Percentiles rank a stretch among this genome's conserved stretches.
These are phyloP conservation scores for Cutaneotrichosporon mucoides DNA, from an alignment of 1,284 basidiomycete species.

Conservation along the genomic window DNA sequence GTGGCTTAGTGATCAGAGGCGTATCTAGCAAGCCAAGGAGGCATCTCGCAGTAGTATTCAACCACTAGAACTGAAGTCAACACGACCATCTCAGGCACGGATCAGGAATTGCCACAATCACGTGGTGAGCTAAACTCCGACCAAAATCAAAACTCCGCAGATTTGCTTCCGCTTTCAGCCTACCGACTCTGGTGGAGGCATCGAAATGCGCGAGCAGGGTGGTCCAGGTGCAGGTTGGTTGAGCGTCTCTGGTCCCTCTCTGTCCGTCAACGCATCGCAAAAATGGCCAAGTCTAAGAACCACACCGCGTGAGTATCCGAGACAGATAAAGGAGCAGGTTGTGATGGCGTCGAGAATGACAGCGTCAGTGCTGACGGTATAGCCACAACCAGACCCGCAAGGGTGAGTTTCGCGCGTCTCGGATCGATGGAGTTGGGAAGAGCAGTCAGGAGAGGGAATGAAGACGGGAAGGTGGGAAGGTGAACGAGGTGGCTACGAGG, in stretches of 20 bases:
- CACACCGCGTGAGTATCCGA: constrained; percentile 49
- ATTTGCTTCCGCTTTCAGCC: not conserved
- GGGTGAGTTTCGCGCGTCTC: constrained; percentile 30
- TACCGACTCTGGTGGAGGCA: not conserved
- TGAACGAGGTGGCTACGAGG: too few relatives aligned
- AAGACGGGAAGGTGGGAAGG: not conserved
- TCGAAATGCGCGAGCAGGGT: not conserved
- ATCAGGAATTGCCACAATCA: too few relatives aligned
- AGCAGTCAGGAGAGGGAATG: constrained; percentile 9
- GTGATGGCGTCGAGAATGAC: not conserved
- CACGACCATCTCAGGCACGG: too few relatives aligned
- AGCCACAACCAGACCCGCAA: constrained; percentile 81
- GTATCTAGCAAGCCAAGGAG: too few relatives aligned
- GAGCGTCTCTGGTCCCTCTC: not conserved
- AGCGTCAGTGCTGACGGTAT: constrained; percentile 39
- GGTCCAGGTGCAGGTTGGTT: too few relatives aligned
- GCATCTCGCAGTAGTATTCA: not conserved
- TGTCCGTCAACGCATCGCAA: constrained; percentile 8
- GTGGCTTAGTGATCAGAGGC: too few relatives aligned
- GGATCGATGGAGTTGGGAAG: not conserved
- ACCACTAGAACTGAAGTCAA: too few relatives aligned
- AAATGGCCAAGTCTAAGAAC: constrained; percentile 59
- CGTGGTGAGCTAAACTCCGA: too few relatives aligned
- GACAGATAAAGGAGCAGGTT: too few relatives aligned
- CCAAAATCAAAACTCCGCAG: too few relatives aligned